phyloP scores from a whole-genome alignment of 331 rosid genomes.

The Phaseolus coccineus region DNA sequence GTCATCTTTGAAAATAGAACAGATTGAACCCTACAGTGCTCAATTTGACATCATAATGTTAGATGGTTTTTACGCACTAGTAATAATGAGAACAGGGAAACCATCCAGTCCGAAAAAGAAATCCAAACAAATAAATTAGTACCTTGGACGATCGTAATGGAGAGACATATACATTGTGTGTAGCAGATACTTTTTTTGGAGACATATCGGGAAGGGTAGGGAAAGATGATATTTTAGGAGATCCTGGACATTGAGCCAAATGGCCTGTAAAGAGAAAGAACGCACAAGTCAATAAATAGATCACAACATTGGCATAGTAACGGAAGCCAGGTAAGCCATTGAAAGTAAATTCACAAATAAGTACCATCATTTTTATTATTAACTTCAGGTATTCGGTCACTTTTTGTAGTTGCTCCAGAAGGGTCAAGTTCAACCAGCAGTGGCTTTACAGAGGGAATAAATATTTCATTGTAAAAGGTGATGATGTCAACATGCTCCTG shows the following conservation, averaged over 20 bases:
- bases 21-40: slow-evolving; percentile 4
- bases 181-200: slow-evolving; percentile 95
- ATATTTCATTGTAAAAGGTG: slow-evolving; percentile 81
- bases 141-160: slow-evolving; percentile 95
- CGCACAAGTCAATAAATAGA: slow-evolving; percentile 38
- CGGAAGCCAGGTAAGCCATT: slow-evolving; percentile 18
- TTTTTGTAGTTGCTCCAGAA: slow-evolving; percentile 60
- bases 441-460: slow-evolving; percentile 84
- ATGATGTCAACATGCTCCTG: slow-evolving; percentile 89
- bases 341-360: slow-evolving; percentile 29
- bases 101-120: slow-evolving; percentile 14
- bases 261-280: slow-evolving; percentile 43
- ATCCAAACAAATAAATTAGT: slow-evolving; percentile 35
- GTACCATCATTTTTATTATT: slow-evolving; percentile 72
- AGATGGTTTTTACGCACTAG: not conserved
- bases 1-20: not conserved
- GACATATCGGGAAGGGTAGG: slow-evolving; percentile 98
- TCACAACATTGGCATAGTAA: slow-evolving; percentile 32
- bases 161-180: slow-evolving; percentile 92
- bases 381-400: slow-evolving; percentile 65
- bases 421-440: slow-evolving; percentile 89
- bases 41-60: slow-evolving; percentile 2
- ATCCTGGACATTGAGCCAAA: slow-evolving; percentile 84
- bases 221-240: slow-evolving; percentile 86
- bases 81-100: not conserved